Evolutionary conservation across 2,329 filamentous ascomycete species (phyloP), one percentile per base, ranked within the genome.

Genomic region (Pseudogymnoascus sp.): DNA sequence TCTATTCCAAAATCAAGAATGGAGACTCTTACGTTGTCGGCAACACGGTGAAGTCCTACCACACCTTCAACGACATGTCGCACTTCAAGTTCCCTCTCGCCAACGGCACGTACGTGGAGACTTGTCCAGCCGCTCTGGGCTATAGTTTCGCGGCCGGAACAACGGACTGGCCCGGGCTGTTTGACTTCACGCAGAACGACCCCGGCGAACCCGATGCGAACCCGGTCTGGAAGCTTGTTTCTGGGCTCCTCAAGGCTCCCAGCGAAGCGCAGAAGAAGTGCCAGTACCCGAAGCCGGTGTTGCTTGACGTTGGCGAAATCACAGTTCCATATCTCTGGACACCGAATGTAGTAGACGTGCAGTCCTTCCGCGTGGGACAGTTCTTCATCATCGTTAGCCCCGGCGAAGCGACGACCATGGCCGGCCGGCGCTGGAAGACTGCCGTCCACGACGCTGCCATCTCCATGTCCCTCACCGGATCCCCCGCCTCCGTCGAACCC

Each of bases 111-210:
- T 77, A 77, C 31, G 89, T 87, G 6, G 80, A 78, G 60, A 96
- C 93, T 0, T 98, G 93, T 69, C 88, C 92, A 3, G 93, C 93
- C 0, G 91, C 92, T 0, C 78, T 98, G 65, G 93, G 93, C 5
- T 96, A 95, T 73, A 93, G 90, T 0, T 98, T 98, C 72, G 93
- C 93, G 0, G 93, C 90, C 0, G 93, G 93, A 10, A 98, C 93
- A 0, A 90, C 91, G 0, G 93, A 98, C 73, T 91, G 93, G 5
- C 93, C 93, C 0, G 93, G 93, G 0, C 87, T 86, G 0, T 96
- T 96, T 70, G 93, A 98, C 75, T 97, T 98, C 73, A 95, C 90
- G 1, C 93, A 98, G 72, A 93, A 92, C 67, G 84, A 90, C 67
- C 87, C 88, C 0, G 87, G 87, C 33, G 80, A 84, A n/a, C 88